phyloP scores from a whole-genome alignment of 1,284 basidiomycete genomes.

The Xanthoconium separans region DNA sequence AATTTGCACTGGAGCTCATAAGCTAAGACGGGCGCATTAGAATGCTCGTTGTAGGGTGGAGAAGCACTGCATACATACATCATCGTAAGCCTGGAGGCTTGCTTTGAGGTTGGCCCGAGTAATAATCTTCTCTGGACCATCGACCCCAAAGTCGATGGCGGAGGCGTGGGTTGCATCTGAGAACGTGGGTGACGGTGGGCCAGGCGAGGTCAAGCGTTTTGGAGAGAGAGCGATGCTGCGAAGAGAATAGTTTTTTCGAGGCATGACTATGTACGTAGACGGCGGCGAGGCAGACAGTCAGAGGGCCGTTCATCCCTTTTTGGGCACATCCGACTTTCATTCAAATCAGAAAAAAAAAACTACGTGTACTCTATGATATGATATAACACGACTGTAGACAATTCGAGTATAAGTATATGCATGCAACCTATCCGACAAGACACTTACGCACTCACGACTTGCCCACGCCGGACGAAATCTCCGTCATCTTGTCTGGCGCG shows the following conservation, averaged over 20 bases:
- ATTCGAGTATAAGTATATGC: conserved; percentile 1
- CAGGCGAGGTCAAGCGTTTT: conserved; percentile 50
- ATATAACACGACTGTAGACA: conserved; percentile 4
- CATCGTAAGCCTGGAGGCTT: conserved; percentile 78
- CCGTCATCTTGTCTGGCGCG: conserved; percentile 78
- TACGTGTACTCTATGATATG: neutral
- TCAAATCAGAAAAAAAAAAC: too few species aligned
- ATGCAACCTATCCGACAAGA: neutral
- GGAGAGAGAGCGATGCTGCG: conserved; percentile 53
- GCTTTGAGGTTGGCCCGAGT: conserved; percentile 77
- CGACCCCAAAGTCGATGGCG: conserved; percentile 66
- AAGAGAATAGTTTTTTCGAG: conserved; percentile 56
- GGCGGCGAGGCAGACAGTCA: conserved; percentile 9
- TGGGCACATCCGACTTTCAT: neutral
- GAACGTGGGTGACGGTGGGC: conserved; percentile 78
- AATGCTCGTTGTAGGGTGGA: neutral
- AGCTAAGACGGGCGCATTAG: conserved; percentile 48
- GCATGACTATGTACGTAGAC: too few species aligned
- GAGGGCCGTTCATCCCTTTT: conserved; percentile 11
- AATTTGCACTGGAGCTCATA: conserved; percentile 76
- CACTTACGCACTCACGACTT: conserved; percentile 32
- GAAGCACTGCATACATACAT: conserved; percentile 45
- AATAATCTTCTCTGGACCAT: conserved; percentile 79
- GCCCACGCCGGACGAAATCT: conserved; percentile 58
- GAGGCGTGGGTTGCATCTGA: conserved; percentile 79